These are phyloP conservation scores for Cutaneotrichosporon dermatis DNA, from an alignment of 1,284 basidiomycete species.

Conservation along the genomic window DNA sequence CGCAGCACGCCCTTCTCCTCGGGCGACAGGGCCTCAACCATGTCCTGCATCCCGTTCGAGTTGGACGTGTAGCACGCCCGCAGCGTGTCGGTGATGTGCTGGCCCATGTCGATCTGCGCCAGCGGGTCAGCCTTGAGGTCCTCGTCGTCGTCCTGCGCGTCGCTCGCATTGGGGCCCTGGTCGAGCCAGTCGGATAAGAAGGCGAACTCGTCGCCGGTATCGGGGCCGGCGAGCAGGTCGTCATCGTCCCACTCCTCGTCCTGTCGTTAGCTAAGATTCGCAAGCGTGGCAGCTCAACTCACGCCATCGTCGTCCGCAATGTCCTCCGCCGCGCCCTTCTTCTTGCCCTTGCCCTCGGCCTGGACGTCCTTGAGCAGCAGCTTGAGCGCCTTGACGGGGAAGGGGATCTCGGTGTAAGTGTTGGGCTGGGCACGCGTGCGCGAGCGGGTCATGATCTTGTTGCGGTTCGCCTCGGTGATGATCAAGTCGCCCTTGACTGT, in stretches of 20 bases:
- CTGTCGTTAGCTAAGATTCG: constrained; percentile 44
- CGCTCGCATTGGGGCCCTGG: constrained; percentile 61
- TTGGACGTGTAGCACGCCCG: constrained; percentile 65
- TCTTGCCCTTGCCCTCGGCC: constrained; percentile 56
- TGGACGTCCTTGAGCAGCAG: constrained; percentile 78
- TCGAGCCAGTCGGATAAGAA: constrained; percentile 54
- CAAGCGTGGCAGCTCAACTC: constrained; percentile 10
- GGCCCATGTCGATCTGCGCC: constrained; percentile 78
- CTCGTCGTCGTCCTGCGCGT: constrained; percentile 78
- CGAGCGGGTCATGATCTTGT: constrained; percentile 93
- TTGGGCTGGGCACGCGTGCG: constrained; percentile 76
- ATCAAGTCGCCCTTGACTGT: constrained; percentile 90
- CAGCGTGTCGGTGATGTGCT: constrained; percentile 53
- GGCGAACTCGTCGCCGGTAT: constrained; percentile 49
- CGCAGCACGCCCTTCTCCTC: constrained; percentile 67
- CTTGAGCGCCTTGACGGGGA: constrained; percentile 88
- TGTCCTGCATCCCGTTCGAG: constrained; percentile 60
- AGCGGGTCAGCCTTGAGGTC: constrained; percentile 82
- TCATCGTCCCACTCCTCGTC: constrained; percentile 88
- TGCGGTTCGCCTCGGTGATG: constrained; percentile 67
- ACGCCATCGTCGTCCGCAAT: constrained; percentile 64
- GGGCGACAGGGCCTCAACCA: constrained; percentile 62
- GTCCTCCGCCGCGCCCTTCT: constrained; percentile 57
- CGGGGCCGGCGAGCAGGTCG: constrained; percentile 51
- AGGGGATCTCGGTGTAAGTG: constrained; percentile 76